Percentiles rank a stretch among this genome's conserved stretches.
These are phyloP conservation scores for Fomitopsis palustris DNA, from an alignment of 1,284 basidiomycete species.

Conservation along the genomic window DNA sequence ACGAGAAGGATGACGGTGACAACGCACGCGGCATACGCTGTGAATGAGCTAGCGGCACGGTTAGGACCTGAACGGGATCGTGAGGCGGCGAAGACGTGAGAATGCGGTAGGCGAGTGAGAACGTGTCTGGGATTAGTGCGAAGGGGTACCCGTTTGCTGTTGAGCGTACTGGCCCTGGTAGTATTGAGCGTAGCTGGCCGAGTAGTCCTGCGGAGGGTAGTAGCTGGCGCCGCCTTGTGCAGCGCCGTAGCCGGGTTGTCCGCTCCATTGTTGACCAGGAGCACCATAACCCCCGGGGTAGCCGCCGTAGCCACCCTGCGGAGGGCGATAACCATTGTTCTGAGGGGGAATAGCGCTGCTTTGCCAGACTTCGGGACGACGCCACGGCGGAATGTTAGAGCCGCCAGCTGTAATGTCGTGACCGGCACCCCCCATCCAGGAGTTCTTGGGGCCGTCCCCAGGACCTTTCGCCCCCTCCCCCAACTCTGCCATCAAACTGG, in stretches of 20 bases:
- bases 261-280: conserved; percentile 32
- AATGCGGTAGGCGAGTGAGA: conserved; percentile 12
- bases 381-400: conserved; percentile 82
- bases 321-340: conserved; percentile 41
- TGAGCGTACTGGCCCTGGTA: conserved; percentile 81
- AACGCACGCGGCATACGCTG: neutral
- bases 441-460: conserved; percentile 49
- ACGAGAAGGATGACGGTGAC: neutral
- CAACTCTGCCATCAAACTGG: conserved; percentile 95
- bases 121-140: conserved; percentile 30
- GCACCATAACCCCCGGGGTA: conserved; percentile 33
- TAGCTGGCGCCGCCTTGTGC: conserved; percentile 29
- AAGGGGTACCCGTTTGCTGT: conserved; percentile 56
- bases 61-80: neutral
- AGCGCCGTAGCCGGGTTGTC: conserved; percentile 35
- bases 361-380: conserved; percentile 81
- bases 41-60: neutral
- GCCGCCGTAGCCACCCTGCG: conserved; percentile 28
- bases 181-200: conserved; percentile 74
- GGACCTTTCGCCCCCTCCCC: conserved; percentile 76
- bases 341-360: conserved; percentile 41
- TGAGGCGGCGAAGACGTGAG: conserved; percentile 6
- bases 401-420: conserved; percentile 78
- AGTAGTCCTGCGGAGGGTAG: conserved; percentile 60
- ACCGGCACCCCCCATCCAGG: conserved; percentile 63